phyloP scores from a whole-genome alignment of 2,329 filamentous ascomycete species.

The Fusarium newnesense region DNA sequence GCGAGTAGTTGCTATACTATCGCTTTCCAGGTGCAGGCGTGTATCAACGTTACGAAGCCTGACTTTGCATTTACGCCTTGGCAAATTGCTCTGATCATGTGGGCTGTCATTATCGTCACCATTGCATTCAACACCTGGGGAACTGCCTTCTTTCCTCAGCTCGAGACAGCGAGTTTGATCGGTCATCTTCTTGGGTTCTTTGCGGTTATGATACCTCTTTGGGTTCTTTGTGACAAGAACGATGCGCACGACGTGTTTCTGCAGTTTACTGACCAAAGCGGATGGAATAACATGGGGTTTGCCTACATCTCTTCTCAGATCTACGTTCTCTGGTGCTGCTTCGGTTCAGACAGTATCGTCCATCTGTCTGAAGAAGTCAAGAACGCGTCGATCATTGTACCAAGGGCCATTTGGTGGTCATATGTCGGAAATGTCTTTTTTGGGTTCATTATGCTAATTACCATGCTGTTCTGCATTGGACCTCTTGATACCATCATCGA shows the following conservation, averaged over 20 bases:
- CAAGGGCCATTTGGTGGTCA: slow-evolving; percentile 21
- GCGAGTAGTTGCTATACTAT: slow-evolving; percentile 28
- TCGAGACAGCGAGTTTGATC: slow-evolving; percentile 17
- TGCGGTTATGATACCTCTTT: slow-evolving; percentile 20
- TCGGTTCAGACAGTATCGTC: slow-evolving; percentile 26
- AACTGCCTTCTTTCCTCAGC: slow-evolving; percentile 20
- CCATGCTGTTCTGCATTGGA: slow-evolving; percentile 30
- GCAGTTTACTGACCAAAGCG: slow-evolving; percentile 27
- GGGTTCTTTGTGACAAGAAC: slow-evolving; percentile 27
- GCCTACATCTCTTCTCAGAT: slow-evolving; percentile 27
- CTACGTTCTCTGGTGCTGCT: slow-evolving; percentile 26
- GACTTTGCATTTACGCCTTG: slow-evolving; percentile 18
- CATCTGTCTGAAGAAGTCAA: slow-evolving; percentile 22
- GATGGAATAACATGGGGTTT: slow-evolving; percentile 26
- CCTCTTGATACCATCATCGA: slow-evolving; percentile 7
- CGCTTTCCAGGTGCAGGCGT: slow-evolving; percentile 26
- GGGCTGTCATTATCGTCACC: slow-evolving; percentile 23
- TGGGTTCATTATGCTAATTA: slow-evolving; percentile 25
- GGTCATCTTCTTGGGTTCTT: slow-evolving; percentile 16
- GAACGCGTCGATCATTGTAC: slow-evolving; percentile 14
- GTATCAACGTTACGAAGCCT: slow-evolving; percentile 25
- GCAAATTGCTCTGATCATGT: slow-evolving; percentile 31
- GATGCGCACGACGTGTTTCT: slow-evolving; percentile 10
- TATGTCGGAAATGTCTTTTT: slow-evolving; percentile 19
- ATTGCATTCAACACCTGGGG: slow-evolving; percentile 28